Evolutionary conservation across 345 rosid genomes (phyloP), one percentile per base, ranked within the genome.

Genomic region (Cochlearia excelsa): DNA sequence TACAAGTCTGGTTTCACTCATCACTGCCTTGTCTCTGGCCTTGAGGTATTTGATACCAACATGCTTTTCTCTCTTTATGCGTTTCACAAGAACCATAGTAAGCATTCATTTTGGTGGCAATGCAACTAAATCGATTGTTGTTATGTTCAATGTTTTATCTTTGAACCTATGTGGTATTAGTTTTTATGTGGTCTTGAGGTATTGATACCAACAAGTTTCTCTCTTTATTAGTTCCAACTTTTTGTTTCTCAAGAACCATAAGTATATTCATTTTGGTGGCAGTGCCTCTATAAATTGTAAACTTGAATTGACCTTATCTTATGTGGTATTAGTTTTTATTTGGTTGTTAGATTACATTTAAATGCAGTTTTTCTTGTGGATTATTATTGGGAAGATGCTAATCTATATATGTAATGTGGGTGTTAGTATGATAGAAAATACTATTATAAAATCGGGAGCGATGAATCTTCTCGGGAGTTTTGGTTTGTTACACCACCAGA

Each of bases 1-100:
- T 93, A 93, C 51, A 81, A 74, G 57, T 93, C 97, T 52, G 99
- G 99, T 7, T 85, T 82, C 68, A 84, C 82, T 71, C 97, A 93
- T 77, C 86, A 85, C 46, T 88, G 93, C 66, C 82, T 80, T 50
- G 63, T 87, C 26, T 81, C 82, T 61, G 88, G 65, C 68, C 99
- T 93, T 54, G 65, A 86, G 98, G 98, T 92, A 75, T 69, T 48
- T 2, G 50, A 50, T 52, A 63, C 38, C 5, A 54, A 51, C 16
- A 53, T n/a, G 4, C 3, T 7, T n/a, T 28, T 26, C 23, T 34
- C 23, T 46, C 23, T 34, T 30, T 46, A 38, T 46, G 29, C 27
- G 50, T 31, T 28, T 42, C 46, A n/a, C 46, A 42, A 42, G 35
- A 30, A 49, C 53, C 35, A 49, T 27, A 5, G 5, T 2, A 33